phyloP scores from a whole-genome alignment of 345 rosid species.

The Schrenkiella parvula region DNA sequence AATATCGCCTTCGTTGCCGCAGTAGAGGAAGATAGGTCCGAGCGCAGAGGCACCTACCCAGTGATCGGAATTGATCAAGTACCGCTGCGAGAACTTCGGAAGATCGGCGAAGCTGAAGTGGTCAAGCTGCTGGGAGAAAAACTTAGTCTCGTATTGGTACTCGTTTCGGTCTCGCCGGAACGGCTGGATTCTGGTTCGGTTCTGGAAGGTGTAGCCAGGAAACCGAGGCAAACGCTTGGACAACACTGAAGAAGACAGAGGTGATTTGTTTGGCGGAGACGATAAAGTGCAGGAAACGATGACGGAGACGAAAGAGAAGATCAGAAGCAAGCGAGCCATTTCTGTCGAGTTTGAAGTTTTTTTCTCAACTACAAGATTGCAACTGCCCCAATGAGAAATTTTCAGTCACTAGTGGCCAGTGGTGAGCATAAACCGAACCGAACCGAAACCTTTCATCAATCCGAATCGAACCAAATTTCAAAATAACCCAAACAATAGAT shows the following conservation, averaged over 20 bases:
- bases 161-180: not conserved
- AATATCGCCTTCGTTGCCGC: constrained; percentile 85
- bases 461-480: not conserved
- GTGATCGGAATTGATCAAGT: constrained; percentile 60
- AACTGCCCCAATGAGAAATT: not conserved
- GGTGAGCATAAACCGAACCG: not conserved
- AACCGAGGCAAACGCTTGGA: constrained; percentile 38
- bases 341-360: not conserved
- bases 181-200: constrained; percentile 10
- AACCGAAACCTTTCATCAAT: not conserved
- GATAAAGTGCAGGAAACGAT: constrained; percentile 13
- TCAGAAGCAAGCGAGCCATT: constrained; percentile 36
- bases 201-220: constrained; percentile 28
- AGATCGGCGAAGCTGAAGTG: constrained; percentile 76
- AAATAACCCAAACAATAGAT: not conserved
- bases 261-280: constrained; percentile 19
- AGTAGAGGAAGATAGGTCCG: constrained; percentile 81
- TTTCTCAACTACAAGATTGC: not conserved
- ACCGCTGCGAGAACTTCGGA: constrained; percentile 58
- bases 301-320: constrained; percentile 17
- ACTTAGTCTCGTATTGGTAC: constrained; percentile 58
- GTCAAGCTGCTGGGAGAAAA: constrained; percentile 60
- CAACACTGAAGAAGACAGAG: not conserved
- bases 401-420: not conserved
- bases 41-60: constrained; percentile 54